These are phyloP conservation scores for Leccinum subgranulosum DNA, from an alignment of 768 basidiomycete species.

Conservation along the genomic window DNA sequence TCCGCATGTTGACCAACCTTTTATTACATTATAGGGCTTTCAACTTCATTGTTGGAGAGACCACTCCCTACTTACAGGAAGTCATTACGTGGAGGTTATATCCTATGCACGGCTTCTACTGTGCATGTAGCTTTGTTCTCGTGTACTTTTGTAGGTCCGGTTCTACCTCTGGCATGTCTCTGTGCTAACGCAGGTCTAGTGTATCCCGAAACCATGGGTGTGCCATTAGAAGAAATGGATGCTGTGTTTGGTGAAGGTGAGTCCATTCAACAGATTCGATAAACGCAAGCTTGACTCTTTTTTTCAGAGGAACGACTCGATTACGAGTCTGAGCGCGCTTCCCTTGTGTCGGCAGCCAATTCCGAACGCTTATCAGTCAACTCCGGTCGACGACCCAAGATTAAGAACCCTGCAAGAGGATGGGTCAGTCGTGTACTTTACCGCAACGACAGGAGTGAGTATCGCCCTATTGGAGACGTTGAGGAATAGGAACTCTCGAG, in stretches of 20 bases:
- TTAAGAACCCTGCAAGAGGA: conserved; percentile 27
- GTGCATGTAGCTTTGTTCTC: conserved; percentile 79
- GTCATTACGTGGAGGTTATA: conserved; percentile 88
- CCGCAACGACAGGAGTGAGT: conserved; percentile 39
- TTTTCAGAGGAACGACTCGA: conserved; percentile 56
- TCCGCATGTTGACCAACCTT: conserved; percentile 10
- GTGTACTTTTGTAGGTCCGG: conserved; percentile 73
- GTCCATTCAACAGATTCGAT: background rate
- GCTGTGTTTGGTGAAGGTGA: conserved; percentile 83
- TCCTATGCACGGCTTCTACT: conserved; percentile 95
- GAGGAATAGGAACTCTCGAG: conserved; percentile 60
- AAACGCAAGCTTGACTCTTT: conserved; percentile 14
- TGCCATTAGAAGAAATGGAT: conserved; percentile 90
- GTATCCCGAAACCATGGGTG: conserved; percentile 84
- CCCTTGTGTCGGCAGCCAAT: conserved; percentile 42
- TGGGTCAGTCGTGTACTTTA: conserved; percentile 54
- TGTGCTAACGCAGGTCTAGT: conserved; percentile 40
- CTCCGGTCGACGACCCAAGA: conserved; percentile 24
- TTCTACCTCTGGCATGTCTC: background rate
- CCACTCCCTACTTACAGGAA: conserved; percentile 85
- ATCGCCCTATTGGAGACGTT: conserved; percentile 45
- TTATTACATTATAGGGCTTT: conserved; percentile 47
- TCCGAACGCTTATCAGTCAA: conserved; percentile 39
- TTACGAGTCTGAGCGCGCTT: conserved; percentile 62
- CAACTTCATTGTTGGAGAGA: conserved; percentile 87